Conservation (phyloP, 1,284 basidiomycete genomes). For the Rhodofomes roseus region DNA sequence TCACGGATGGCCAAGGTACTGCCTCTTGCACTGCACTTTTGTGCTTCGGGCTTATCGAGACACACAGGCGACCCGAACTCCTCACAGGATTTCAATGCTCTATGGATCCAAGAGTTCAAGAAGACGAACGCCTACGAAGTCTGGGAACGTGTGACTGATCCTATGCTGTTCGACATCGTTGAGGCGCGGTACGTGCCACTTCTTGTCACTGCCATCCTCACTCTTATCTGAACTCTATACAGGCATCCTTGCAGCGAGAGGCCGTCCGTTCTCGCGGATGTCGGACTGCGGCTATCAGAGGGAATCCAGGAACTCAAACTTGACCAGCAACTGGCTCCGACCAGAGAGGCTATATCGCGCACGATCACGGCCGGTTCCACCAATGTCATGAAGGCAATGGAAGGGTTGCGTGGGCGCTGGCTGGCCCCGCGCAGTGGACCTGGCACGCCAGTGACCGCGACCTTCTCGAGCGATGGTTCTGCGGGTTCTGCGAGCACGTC, state of each 20-base stretch:
- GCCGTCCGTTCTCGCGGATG: slow-evolving; percentile 84
- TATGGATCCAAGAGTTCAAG: slow-evolving; percentile 84
- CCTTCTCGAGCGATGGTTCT: slow-evolving; percentile 10
- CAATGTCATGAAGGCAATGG: slow-evolving; percentile 84
- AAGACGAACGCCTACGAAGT: slow-evolving; percentile 80
- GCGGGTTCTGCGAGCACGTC: slow-evolving; percentile 19
- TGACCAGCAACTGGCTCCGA: slow-evolving; percentile 85
- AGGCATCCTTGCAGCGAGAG: slow-evolving; percentile 89
- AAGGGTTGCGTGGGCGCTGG: slow-evolving; percentile 79
- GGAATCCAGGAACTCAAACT: slow-evolving; percentile 89
- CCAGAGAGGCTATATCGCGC: slow-evolving; percentile 78
- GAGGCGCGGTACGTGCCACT: slow-evolving; percentile 70
- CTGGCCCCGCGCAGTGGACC: slow-evolving; percentile 39
- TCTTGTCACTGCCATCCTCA: background rate
- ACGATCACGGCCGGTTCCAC: slow-evolving; percentile 74
- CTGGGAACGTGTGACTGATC: slow-evolving; percentile 87
- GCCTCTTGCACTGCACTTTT: slow-evolving; percentile 1
- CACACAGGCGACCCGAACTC: slow-evolving; percentile 42
- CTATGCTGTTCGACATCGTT: slow-evolving; percentile 86
- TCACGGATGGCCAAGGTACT: slow-evolving; percentile 57
- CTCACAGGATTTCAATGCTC: slow-evolving; percentile 74
- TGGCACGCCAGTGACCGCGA: slow-evolving; percentile 11
- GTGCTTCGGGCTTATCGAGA: background rate
- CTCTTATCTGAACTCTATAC: slow-evolving; percentile 2
- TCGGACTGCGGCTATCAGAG: slow-evolving; percentile 83